phyloP scores from a whole-genome alignment of 352 stramenopile species.

The Phytophthora nicotianae region DNA sequence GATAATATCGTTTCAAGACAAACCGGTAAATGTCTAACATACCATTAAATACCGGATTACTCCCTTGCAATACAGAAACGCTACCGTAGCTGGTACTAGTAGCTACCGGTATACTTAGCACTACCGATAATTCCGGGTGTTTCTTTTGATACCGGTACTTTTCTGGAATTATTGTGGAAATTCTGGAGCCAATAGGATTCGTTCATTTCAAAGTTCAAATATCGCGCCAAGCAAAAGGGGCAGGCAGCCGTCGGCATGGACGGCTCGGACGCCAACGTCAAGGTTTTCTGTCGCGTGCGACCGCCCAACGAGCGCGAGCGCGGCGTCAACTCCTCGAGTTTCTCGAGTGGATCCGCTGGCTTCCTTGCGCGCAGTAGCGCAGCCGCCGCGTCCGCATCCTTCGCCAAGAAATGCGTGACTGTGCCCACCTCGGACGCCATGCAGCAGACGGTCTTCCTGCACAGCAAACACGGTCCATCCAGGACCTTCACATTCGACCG shows the following conservation, averaged over 20 bases:
- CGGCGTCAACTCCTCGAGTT: slow-evolving; percentile 17
- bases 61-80: too few species aligned
- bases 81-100: too few species aligned
- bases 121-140: too few species aligned
- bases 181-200: too few species aligned
- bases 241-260: slow-evolving; percentile 16
- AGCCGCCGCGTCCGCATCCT: slow-evolving; percentile 23
- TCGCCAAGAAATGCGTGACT: slow-evolving; percentile 68
- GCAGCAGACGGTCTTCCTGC: slow-evolving; percentile 68
- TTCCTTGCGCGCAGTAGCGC: slow-evolving; percentile 25
- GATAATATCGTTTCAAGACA: too few species aligned
- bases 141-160: too few species aligned
- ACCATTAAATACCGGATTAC: too few species aligned
- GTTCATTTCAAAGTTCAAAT: too few species aligned
- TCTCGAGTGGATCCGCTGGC: slow-evolving; percentile 16
- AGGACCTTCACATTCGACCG: slow-evolving; percentile 92
- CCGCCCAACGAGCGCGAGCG: slow-evolving; percentile 81
- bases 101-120: too few species aligned
- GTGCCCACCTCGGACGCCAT: slow-evolving; percentile 47
- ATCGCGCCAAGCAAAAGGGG: slow-evolving; percentile 14
- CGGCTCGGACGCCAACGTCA: slow-evolving; percentile 65
- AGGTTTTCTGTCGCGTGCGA: slow-evolving; percentile 88
- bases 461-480: slow-evolving; percentile 50
- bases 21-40: too few species aligned
- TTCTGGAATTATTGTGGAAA: too few species aligned